These are phyloP conservation scores for Leonotis leonurus DNA, from an alignment of 257 asterid genomes.

Conservation along the genomic window DNA sequence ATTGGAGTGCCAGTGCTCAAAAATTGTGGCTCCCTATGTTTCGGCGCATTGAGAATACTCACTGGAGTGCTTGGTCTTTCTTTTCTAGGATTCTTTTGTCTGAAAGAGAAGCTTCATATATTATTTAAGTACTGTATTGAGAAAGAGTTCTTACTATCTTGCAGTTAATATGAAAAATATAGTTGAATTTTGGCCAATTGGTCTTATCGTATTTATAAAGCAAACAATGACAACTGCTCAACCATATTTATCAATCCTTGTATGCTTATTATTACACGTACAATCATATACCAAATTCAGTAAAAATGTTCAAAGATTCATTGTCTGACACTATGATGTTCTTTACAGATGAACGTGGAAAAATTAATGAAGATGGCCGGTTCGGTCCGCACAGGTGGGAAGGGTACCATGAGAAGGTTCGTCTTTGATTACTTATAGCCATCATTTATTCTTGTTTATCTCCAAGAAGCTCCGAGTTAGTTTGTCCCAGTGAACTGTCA, in stretches of 20 bases:
- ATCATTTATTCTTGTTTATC: too few species aligned
- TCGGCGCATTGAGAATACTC: neutral
- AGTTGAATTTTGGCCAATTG: neutral
- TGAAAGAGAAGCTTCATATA: neutral
- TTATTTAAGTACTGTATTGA: neutral
- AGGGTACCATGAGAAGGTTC: conserved; percentile 68
- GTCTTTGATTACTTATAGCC: too few species aligned
- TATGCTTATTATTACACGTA: neutral
- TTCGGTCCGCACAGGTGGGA: conserved; percentile 66
- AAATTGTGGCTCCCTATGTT: neutral
- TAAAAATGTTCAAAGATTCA: neutral
- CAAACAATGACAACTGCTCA: too few species aligned
- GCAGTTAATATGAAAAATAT: neutral
- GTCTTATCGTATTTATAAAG: too few species aligned
- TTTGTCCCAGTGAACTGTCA: neutral
- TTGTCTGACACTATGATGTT: neutral
- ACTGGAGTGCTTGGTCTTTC: neutral
- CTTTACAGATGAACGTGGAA: conserved; percentile 60
- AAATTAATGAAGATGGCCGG: conserved; percentile 67
- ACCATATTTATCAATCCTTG: neutral
- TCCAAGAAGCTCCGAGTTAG: too few species aligned
- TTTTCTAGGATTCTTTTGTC: neutral
- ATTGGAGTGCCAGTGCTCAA: too few species aligned
- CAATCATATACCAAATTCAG: neutral
- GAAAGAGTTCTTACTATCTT: neutral